These are phyloP conservation scores for Candida wancherniae DNA, from an alignment of 805 yeast genomes.

Conservation along the genomic window DNA sequence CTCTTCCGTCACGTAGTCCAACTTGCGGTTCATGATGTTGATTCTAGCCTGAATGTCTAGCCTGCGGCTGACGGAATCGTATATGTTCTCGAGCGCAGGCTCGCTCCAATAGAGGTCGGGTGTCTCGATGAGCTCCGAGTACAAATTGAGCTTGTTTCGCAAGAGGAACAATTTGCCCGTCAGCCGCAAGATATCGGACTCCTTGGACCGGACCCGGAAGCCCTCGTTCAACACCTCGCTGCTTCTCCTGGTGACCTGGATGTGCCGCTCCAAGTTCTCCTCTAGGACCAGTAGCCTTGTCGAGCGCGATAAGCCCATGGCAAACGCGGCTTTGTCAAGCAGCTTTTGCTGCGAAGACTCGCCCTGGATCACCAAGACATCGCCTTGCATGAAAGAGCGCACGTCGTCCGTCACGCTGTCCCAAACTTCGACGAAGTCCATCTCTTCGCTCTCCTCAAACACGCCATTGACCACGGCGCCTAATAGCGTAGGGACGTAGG, in stretches of 20 bases:
- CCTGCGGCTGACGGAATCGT: constrained; percentile 61
- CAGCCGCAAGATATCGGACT: constrained; percentile 56
- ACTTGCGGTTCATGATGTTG: constrained; percentile 71
- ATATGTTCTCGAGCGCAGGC: constrained; percentile 74
- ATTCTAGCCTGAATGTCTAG: constrained; percentile 78
- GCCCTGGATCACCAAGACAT: constrained; percentile 63
- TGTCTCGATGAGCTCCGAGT: constrained; percentile 84
- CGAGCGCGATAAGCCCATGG: constrained; percentile 81
- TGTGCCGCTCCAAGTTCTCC: constrained; percentile 61
- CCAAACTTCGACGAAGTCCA: constrained; percentile 63
- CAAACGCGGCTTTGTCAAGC: constrained; percentile 81
- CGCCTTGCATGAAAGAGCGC: constrained; percentile 53
- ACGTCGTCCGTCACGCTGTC: constrained; percentile 23
- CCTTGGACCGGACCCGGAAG: constrained; percentile 36
- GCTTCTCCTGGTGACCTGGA: constrained; percentile 56
- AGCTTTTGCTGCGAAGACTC: constrained; percentile 38
- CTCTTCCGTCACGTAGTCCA: constrained; percentile 89
- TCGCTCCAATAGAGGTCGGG: constrained; percentile 95
- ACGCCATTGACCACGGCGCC: constrained; percentile 40
- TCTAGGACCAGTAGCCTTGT: constrained; percentile 82
- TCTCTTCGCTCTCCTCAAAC: constrained; percentile 71
- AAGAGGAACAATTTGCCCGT: constrained; percentile 74
- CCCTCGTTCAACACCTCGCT: constrained; percentile 69
- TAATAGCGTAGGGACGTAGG: constrained; percentile 50
- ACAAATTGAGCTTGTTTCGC: constrained; percentile 78